Evolutionary conservation across 2,329 filamentous ascomycete genomes (phyloP), one percentile per base, ranked within the genome.

Genomic region (Aspergillus novofumigatus): DNA sequence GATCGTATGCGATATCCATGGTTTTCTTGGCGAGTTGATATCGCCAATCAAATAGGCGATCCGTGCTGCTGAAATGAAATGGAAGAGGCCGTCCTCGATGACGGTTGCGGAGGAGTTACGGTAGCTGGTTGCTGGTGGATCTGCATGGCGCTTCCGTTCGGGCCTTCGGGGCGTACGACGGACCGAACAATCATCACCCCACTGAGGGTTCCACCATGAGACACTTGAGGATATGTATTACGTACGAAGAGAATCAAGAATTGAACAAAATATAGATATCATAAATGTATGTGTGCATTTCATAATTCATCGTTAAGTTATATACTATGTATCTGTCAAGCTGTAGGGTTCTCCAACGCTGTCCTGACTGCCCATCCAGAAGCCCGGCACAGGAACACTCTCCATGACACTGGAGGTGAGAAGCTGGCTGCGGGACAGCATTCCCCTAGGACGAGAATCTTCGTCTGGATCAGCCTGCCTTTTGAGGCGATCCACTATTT

Each of bases 1-100:
- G 92, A 71, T 99, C 94, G 83, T 97, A 99, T 48, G 92, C 92
- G 70, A 95, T 82, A 84, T 99, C 94, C 94, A 99, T 97, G 21
- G 32, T 41, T 41, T 38, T 23, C 32, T 49, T 51, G 21, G 35
- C 38, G 50, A 41, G 28, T 56, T 8, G 28, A 42, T 49, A 29
- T 57, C 54, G 32, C 48, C 48, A 4, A 49, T 44, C 26, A 23
- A 25, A 14, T 4, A 25, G 44, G 11, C 20, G 20, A 7, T 47
- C 14, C 6, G 44, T 11, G 4, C 32, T 17, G 11, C 14, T 35
- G 32, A 4, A 35, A 20, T 20, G 6, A 21, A 4, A 11, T 17
- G 41, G 11, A 26, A 23, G 44, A 14, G 23, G 14, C 21, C 44
- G 44, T 25, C 44, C 23, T 47, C 11, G 44, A 47, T 25, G 44